These are phyloP conservation scores for Cenococcum geophilum DNA, from an alignment of 495 filamentous ascomycete genomes.

Conservation along the genomic window DNA sequence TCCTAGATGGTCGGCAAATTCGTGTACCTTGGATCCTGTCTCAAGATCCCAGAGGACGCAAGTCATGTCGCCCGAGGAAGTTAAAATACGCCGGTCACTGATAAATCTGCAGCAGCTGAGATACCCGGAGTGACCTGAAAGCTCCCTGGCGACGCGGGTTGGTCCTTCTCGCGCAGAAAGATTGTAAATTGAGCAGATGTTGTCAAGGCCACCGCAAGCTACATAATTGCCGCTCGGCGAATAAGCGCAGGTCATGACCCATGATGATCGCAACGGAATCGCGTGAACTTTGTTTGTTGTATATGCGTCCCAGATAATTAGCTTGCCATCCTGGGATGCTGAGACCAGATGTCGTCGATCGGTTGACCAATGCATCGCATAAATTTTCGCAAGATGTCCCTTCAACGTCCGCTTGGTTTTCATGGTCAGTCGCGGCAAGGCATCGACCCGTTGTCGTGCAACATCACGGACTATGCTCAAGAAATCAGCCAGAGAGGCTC, in stretches of 20 bases:
- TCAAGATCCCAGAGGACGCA: constrained; percentile 99
- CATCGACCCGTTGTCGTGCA: constrained; percentile 79
- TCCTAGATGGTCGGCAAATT: constrained; percentile 96
- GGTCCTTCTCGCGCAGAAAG: constrained; percentile 92
- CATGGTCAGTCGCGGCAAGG: constrained; percentile 89
- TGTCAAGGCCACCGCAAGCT: constrained; percentile 95
- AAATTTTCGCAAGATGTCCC: constrained; percentile 97
- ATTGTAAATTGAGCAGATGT: constrained; percentile 99
- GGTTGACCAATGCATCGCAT: constrained; percentile 99
- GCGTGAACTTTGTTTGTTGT: constrained; percentile 99
- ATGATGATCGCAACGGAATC: constrained; percentile 95
- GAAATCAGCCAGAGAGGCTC: constrained; percentile 21
- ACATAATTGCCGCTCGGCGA: constrained; percentile 97
- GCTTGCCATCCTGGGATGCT: constrained; percentile 96
- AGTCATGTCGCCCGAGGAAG: constrained; percentile 98
- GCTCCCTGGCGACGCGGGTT: constrained; percentile 89
- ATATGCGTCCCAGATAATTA: constrained; percentile 99
- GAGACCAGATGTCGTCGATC: constrained; percentile 97
- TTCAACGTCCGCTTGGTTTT: constrained; percentile 91
- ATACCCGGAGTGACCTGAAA: constrained; percentile 96
- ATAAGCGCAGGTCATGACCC: constrained; percentile 99
- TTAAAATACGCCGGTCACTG: constrained; percentile 95
- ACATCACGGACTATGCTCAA: constrained; percentile 72
- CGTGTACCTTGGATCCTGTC: constrained; percentile 91
- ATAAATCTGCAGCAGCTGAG: constrained; percentile 98